phyloP scores from a whole-genome alignment of 805 yeast genomes.

The Ascoidea asiatica region DNA sequence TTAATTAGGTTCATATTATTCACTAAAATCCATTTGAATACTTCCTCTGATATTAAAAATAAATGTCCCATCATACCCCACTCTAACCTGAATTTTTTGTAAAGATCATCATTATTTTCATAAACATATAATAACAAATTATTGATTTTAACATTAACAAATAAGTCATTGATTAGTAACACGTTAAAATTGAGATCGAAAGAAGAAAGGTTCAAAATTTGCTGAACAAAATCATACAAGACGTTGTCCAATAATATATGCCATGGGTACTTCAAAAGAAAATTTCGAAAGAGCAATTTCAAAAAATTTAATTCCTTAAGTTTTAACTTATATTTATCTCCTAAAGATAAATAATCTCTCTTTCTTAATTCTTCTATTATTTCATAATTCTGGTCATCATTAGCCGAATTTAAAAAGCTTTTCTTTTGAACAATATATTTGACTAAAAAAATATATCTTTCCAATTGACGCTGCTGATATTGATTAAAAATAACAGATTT shows the following conservation, averaged over 20 bases:
- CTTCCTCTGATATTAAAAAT: constrained; percentile 86
- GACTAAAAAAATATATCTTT: too few relatives aligned
- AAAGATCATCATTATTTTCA: constrained; percentile 3
- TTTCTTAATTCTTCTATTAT: constrained; percentile 22
- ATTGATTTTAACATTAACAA: constrained; percentile 1
- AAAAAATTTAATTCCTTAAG: constrained; percentile 64
- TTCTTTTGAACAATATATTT: background rate
- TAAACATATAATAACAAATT: constrained; percentile 5
- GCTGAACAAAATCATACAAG: constrained; percentile 93
- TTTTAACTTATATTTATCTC: constrained; percentile 77
- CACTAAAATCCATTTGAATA: constrained; percentile 61
- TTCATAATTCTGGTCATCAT: background rate
- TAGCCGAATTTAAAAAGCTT: too few relatives aligned
- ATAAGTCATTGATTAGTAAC: constrained; percentile 48
- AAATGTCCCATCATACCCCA: constrained; percentile 91
- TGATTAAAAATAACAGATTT: constrained; percentile 1
- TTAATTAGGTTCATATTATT: constrained; percentile 13
- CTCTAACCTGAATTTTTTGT: constrained; percentile 2
- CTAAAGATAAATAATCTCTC: constrained; percentile 57
- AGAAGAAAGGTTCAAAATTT: constrained; percentile 71
- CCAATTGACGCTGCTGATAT: background rate
- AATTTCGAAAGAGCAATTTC: constrained; percentile 53
- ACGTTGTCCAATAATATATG: constrained; percentile 95
- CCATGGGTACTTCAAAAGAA: constrained; percentile 77
- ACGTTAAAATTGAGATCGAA: constrained; percentile 76